phyloP scores from a whole-genome alignment of 2,329 filamentous ascomycete species.

The Cyanodermella asteris region DNA sequence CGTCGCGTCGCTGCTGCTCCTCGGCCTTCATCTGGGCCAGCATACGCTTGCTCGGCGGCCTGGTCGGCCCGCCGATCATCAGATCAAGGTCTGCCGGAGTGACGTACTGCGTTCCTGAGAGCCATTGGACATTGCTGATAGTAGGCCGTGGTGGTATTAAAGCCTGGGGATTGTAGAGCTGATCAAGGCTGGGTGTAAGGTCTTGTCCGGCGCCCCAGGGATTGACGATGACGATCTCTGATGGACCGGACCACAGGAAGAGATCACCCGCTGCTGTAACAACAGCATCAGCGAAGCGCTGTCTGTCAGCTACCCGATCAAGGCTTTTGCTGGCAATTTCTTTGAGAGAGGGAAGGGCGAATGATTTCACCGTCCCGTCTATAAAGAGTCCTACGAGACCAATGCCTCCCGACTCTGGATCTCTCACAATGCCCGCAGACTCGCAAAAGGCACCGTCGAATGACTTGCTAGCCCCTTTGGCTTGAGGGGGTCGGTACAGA shows the following conservation, averaged over 20 bases:
- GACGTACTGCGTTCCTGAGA: slow-evolving; percentile 81
- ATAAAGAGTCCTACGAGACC: slow-evolving; percentile 60
- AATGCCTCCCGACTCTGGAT: slow-evolving; percentile 51
- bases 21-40: slow-evolving; percentile 57
- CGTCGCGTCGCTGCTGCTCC: slow-evolving; percentile 31
- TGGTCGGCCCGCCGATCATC: slow-evolving; percentile 58
- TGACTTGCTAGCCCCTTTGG: slow-evolving; percentile 78
- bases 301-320: slow-evolving; percentile 45
- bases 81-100: slow-evolving; percentile 73
- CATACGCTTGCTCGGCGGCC: slow-evolving; percentile 78
- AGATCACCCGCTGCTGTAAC: slow-evolving; percentile 64
- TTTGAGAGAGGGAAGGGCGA: slow-evolving; percentile 67
- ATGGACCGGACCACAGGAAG: slow-evolving; percentile 72
- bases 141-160: slow-evolving; percentile 61
- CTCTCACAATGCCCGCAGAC: slow-evolving; percentile 52
- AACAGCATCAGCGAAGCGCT: slow-evolving; percentile 44
- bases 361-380: slow-evolving; percentile 59
- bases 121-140: slow-evolving; percentile 91
- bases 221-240: slow-evolving; percentile 62
- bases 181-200: slow-evolving; percentile 40
- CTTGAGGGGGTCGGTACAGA: slow-evolving; percentile 63
- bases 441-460: slow-evolving; percentile 74
- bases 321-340: slow-evolving; percentile 54
- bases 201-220: slow-evolving; percentile 57
- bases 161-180: slow-evolving; percentile 55